Evolutionary conservation across 140 eudicot species (phyloP), one percentile per base, ranked within the genome.

Genomic region (Ambrosia hybrid): DNA sequence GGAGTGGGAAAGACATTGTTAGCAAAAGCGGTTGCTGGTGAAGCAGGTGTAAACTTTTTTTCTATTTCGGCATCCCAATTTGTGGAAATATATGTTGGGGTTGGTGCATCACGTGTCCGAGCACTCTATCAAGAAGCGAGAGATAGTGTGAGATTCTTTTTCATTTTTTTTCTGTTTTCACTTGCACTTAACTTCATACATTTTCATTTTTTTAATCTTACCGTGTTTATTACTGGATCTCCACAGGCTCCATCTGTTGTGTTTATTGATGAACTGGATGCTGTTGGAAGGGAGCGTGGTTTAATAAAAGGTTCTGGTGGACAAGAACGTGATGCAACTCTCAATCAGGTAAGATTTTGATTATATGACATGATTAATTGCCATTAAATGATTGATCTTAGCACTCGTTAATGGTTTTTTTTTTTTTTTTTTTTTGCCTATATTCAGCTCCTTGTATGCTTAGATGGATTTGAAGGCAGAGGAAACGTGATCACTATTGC

Each of bases 1-100:
- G 99, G 99, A 30, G 99, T 90, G 76, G 97, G 99, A 66, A 93
- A 93, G 83, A 93, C 97, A 8, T 80, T 90, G 75, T 78, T 90
- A 65, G 97, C 97, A 68, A 93, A 93, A 80, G 99, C 99, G 30
- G 99, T 93, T 65, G 99, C 99, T 59, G 97, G 99, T 77, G 99
- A 93, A 83, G 99, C 99, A 65, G 99, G 99, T 60, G 99, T 93
- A 56, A 93, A 90, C 78, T 93, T 93, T 74, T 93, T 93, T 76
- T 93, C 96, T 53, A 90, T 93, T 71, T 90, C 99, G 21, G 99
- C 99, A 16, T 90, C 99, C 76, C 99, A 90, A 74, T 93, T 93
- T 76, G 99, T 93, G 55, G 99, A 93, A 70, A 93, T 93, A 77
- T 93, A 93, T 65, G 99, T 93, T 11, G 99, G 99, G 8, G 99